Evolutionary conservation across 306 rosid genomes (phyloP), one percentile per base, ranked within the genome.

Genomic region (Psophocarpus tetragonolobus): DNA sequence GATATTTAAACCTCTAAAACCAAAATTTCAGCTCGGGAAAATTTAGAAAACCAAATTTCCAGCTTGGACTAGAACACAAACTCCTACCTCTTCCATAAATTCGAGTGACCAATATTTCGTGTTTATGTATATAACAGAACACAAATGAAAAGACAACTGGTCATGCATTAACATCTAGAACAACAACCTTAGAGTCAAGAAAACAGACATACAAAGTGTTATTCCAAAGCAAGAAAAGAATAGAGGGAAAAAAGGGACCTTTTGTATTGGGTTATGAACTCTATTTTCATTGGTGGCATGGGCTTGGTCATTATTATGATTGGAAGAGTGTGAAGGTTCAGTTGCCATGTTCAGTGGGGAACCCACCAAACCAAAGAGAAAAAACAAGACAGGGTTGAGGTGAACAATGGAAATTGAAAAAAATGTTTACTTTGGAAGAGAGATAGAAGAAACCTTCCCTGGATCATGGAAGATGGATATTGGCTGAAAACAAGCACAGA

Each of bases 311-410:
- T 38, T n/a, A 9, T 45, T 11, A 35, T 38, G 54, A 18, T 21
- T 71, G 64, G 78, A 11, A 71, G 20, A 39, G 13, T 10, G 47
- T 62, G 9, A 6, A 35, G 62, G 29, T 65, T 83, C 64, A 41
- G 84, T 48, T 50, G 53, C 24, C 87, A 83, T 79, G 56, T 14
- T 73, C 41, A 83, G 20, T 68, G 76, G 36, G 76, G 79, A 56
- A 74, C 73, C 82, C 69, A 78, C 73, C 44, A 74, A 69, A 78
- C 62, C 26, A 74, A 66, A 83, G 71, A 48, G 33, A 66, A 58
- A 63, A 73, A 62, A 47, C 68, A 60, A 21, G 23, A 66, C 14
- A 58, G 60, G 20, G 53, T 54, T 78, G 47, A 13, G 38, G 3
- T 24, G 72, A 62, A 73, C 18, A 53, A 15, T 13, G 68, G 62